Evolutionary conservation across 1,284 basidiomycete species (phyloP).

Genomic region (Sporisorium scitamineum): DNA sequence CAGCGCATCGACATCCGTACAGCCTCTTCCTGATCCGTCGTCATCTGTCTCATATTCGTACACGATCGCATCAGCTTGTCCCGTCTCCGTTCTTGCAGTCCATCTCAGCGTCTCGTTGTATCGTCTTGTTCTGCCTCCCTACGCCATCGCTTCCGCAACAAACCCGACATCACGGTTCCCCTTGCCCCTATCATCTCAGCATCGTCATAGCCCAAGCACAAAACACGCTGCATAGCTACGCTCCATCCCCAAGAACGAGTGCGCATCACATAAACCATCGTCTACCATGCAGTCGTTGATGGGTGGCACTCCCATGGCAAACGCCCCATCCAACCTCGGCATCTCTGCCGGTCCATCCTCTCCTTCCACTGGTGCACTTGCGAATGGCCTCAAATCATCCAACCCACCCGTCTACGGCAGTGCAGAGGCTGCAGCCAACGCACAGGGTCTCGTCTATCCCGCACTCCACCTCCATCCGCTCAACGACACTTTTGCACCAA

Average conservation of each 20-base stretch:
- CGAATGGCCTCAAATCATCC: constrained; percentile 27
- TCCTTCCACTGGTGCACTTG: neutral
- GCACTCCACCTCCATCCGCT: constrained; percentile 81
- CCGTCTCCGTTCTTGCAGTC: neutral
- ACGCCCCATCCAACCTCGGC: constrained; percentile 53
- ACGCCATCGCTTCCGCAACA: neutral
- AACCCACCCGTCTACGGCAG: constrained; percentile 21
- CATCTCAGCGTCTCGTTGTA: constrained; percentile 1
- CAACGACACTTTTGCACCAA: constrained; percentile 94
- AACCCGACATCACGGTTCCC: neutral
- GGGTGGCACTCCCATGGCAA: constrained; percentile 51
- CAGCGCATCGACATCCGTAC: neutral
- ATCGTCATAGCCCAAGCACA: too few species aligned
- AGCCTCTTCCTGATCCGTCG: neutral
- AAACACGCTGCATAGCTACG: neutral
- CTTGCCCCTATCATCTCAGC: too few species aligned
- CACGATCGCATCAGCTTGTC: constrained; percentile 15
- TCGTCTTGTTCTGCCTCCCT: neutral
- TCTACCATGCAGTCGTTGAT: constrained; percentile 48
- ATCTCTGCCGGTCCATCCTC: constrained; percentile 36
- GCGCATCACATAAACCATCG: constrained; percentile 1
- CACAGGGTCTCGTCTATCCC: constrained; percentile 60
- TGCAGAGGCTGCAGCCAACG: constrained; percentile 45
- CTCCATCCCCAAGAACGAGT: neutral
- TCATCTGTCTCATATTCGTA: neutral